Evolutionary conservation across 2,329 filamentous ascomycete species (phyloP).

Genomic region (Pleurostoma richardsiae): DNA sequence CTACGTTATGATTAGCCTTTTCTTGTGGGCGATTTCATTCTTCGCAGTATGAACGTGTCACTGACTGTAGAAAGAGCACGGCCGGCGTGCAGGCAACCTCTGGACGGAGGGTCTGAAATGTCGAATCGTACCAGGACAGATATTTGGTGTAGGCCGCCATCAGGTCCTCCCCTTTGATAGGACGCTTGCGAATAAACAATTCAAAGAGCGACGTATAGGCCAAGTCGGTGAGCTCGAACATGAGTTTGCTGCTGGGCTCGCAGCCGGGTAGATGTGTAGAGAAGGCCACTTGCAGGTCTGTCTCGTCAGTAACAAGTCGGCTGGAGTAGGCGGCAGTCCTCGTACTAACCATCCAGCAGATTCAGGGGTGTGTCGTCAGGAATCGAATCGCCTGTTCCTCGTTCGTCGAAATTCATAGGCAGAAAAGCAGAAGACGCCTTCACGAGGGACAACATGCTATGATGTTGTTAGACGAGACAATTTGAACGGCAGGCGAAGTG

Average conservation of each 20-base stretch:
- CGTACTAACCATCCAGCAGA: no score
- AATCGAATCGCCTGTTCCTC: no score
- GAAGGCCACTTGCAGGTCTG: not conserved
- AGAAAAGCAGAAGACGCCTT: no score
- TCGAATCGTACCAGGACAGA: slow-evolving; percentile 4
- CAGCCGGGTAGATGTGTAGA: not conserved
- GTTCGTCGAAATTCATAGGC: no score
- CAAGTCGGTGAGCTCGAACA: not conserved
- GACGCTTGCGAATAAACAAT: not conserved
- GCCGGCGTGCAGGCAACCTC: not conserved
- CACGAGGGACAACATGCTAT: no score
- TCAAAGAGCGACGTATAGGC: not conserved
- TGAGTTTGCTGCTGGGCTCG: not conserved
- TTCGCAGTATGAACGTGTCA: no score
- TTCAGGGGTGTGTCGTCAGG: no score
- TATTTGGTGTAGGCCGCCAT: slow-evolving; percentile 3
- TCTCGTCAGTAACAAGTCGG: not conserved
- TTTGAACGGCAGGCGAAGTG: no score
- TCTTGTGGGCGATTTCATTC: no score
- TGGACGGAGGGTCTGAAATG: not conserved
- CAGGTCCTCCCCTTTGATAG: not conserved
- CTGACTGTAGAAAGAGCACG: slow-evolving; percentile 6
- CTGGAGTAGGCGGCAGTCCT: no score
- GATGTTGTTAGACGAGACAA: no score
- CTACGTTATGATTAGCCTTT: not conserved